These are phyloP conservation scores for Infundibulicybe gibba DNA, from an alignment of 768 basidiomycete species.

Conservation along the genomic window DNA sequence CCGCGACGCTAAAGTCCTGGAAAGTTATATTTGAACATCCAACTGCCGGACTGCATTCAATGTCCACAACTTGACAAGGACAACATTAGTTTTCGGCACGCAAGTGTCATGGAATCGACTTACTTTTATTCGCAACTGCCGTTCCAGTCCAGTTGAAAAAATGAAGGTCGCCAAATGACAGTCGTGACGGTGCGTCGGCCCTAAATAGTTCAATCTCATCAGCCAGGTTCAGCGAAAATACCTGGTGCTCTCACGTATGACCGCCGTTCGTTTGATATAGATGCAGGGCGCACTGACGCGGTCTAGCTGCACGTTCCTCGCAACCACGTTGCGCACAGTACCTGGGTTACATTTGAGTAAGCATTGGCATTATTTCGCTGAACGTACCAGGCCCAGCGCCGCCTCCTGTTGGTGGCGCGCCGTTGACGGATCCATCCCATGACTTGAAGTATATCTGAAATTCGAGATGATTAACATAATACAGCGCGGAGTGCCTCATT, in stretches of 20 bases:
- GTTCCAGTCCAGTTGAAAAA: constrained; percentile 49
- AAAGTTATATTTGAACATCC: constrained; percentile 44
- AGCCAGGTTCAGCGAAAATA: neutral
- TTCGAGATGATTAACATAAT: constrained; percentile 1
- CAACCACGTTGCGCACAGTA: constrained; percentile 38
- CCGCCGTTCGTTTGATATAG: constrained; percentile 51
- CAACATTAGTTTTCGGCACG: neutral
- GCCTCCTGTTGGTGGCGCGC: constrained; percentile 51
- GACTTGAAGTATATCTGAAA: constrained; percentile 53
- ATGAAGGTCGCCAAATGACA: constrained; percentile 42
- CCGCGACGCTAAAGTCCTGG: constrained; percentile 31
- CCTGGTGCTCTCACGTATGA: constrained; percentile 27
- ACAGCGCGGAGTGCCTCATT: neutral
- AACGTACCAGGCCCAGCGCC: constrained; percentile 46
- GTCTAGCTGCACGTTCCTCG: constrained; percentile 40
- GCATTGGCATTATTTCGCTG: neutral
- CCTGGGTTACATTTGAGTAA: constrained; percentile 22
- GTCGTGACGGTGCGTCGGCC: constrained; percentile 43
- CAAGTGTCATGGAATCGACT: constrained; percentile 7
- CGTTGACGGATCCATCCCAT: constrained; percentile 49
- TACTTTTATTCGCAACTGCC: constrained; percentile 33
- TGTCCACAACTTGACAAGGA: constrained; percentile 36
- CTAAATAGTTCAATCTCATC: constrained; percentile 18
- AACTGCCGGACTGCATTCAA: constrained; percentile 46
- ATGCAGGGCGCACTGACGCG: constrained; percentile 42